Conservation (phyloP, 2,329 filamentous ascomycete species). For the Sclerotinia glacialis region DNA sequence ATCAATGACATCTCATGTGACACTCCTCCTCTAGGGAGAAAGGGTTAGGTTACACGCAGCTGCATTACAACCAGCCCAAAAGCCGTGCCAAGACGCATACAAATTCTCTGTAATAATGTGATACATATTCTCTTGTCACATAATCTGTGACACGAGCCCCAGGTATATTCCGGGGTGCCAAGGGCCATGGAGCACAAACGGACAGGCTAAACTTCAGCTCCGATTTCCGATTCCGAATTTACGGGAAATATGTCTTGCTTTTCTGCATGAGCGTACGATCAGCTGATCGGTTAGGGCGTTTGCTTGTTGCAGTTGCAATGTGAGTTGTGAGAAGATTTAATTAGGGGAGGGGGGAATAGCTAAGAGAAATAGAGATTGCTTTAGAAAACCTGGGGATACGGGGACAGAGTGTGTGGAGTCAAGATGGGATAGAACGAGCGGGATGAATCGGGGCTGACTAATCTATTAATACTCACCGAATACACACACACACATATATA, state of each 20-base stretch:
- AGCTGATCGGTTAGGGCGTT: background rate
- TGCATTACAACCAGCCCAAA: background rate
- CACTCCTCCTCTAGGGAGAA: too few species aligned
- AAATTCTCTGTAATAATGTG: background rate
- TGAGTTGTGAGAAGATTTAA: background rate
- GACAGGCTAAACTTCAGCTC: background rate
- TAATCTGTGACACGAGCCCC: background rate
- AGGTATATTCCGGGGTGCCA: too few species aligned
- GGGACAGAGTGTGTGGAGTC: too few species aligned
- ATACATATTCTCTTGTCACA: background rate
- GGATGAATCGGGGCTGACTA: background rate
- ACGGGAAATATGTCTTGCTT: background rate
- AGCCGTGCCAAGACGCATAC: background rate
- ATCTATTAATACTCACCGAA: background rate
- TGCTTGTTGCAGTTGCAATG: too few species aligned
- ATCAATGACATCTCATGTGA: background rate
- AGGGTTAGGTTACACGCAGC: background rate
- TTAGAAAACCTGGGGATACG: too few species aligned
- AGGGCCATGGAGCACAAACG: background rate
- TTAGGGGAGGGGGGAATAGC: too few species aligned
- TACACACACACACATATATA: background rate
- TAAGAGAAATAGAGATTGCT: too few species aligned
- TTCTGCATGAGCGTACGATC: background rate
- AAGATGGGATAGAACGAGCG: background rate
- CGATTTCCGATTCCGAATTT: background rate